Base-by-base conservation (phyloP, 2,329 filamentous ascomycete genomes). In the Fusarium tjaetaba region DNA sequence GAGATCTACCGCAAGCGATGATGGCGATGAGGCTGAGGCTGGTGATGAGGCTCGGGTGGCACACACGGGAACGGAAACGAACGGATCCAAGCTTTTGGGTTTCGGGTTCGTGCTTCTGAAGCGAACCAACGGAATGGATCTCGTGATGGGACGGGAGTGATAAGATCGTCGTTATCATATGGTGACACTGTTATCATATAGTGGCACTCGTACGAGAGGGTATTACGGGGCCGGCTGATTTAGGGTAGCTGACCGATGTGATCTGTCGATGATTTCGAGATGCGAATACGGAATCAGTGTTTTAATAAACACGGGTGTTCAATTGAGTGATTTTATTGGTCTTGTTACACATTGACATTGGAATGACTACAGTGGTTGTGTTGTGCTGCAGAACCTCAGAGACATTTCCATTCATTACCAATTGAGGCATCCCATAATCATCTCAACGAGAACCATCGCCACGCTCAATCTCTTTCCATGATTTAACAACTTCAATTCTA, bases 101-200 rank as follows among this genome's bases (percentile, higher is more conserved):
- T 57, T 65, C 52, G 59, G 58, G 43, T 70, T 70, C 67, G 65
- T 70, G 67, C 30, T 70, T 70, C 48, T 20, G 18, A 49, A 65
- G 66, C 65, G 65, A 70, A 36, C 58, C 65, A 58, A 43, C 53
- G 20, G 45, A 28, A 48, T 4, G 15, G 36, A 24, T 67, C 38
- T 42, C 22, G 46, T 66, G 34, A 41, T 39, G 45, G 32, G 16
- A 39, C 32, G 43, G 22, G 26, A 24, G 20, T 36, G 20, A 55
- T 46, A 62, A 43, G 32, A 55, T 45, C 34, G 18, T 55, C 20
- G 39, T 38, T 58, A 49, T 49, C 14, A 42, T 45, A 32, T 32
- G 28, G 55, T 49, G 36, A 30, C 39, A 34, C 39, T 57, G 32
- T 30, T 57, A 34, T 57, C 13, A 28, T 7, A 55, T 32, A 18